A percentile compares a stretch with the other conserved stretches of the same genome.
Conservation (phyloP, 305 asterid species). For the Andrographis paniculata region DNA sequence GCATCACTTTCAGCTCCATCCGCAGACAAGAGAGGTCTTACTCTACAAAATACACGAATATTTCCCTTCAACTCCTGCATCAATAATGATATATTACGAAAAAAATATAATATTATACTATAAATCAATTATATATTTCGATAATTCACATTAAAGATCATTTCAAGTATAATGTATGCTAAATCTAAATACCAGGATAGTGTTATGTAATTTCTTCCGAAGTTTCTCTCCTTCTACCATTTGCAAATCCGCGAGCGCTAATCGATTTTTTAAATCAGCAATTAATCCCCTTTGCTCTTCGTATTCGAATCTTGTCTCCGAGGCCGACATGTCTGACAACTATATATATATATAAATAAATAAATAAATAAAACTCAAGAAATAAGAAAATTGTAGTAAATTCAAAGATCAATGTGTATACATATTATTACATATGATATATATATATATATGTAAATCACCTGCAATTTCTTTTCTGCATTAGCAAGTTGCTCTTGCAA, state of each 20-base stretch:
- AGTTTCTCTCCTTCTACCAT: constrained; percentile 74
- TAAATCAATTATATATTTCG: too few species aligned
- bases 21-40: constrained; percentile 69
- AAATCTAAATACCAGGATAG: constrained; percentile 53
- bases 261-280: constrained; percentile 46
- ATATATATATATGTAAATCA: too few species aligned
- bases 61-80: constrained; percentile 94
- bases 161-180: too few species aligned
- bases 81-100: constrained; percentile 13
- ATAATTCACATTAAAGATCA: too few species aligned
- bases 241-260: constrained; percentile 67
- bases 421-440: too few species aligned
- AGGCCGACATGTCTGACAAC: constrained; percentile 61
- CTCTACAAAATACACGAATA: constrained; percentile 91
- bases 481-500: constrained; percentile 61
- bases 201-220: constrained; percentile 80
- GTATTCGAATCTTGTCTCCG: constrained; percentile 58
- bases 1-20: constrained; percentile 54
- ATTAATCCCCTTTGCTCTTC: constrained; percentile 52
- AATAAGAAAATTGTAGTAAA: too few species aligned
- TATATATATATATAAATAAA: constrained; percentile 15
- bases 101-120: too few species aligned
- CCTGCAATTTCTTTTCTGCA: constrained; percentile 73
- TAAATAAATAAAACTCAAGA: background rate
- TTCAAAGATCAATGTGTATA: too few species aligned